Percentiles rank a stretch among this genome's conserved stretches.
These are phyloP conservation scores for Hanseniaspora nectarophila DNA, from an alignment of 805 yeast species.

Conservation along the genomic window DNA sequence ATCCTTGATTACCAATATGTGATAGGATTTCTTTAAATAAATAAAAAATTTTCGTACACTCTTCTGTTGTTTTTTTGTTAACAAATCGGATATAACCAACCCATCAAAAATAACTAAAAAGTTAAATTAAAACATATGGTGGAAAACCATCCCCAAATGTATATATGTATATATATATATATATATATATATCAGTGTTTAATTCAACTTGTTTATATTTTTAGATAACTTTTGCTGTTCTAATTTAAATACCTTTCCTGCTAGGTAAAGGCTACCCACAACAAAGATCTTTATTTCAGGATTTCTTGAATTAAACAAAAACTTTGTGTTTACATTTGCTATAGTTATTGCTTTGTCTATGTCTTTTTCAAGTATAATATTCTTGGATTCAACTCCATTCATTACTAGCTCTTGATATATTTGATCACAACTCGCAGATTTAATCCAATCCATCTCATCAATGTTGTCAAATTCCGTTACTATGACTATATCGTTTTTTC, in stretches of 20 bases:
- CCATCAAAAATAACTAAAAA: no score
- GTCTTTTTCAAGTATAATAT: constrained; percentile 9
- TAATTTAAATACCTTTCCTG: constrained; percentile 41
- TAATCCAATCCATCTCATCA: constrained; percentile 91
- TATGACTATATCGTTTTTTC: constrained; percentile 43
- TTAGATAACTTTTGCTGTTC: constrained; percentile 22
- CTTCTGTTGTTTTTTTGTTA: no score
- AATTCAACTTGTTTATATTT: no score
- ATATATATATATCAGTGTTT: no score
- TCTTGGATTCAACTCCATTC: constrained; percentile 2
- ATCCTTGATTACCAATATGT: no score
- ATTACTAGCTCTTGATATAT: constrained; percentile 19
- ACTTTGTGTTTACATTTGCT: constrained; percentile 18
- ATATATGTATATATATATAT: no score
- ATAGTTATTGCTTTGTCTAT: constrained; percentile 6
- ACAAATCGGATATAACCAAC: no score
- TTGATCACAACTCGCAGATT: constrained; percentile 28
- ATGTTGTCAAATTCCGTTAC: constrained; percentile 57
- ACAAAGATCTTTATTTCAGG: constrained; percentile 33
- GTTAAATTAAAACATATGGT: no score
- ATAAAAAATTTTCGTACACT: no score
- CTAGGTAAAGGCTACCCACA: constrained; percentile 62
- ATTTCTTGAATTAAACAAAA: neutral
- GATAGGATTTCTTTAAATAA: no score
- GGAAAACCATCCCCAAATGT: no score